A percentile compares a stretch with the other conserved stretches of the same genome.
Evolutionary conservation across 768 basidiomycete species (phyloP).

Genomic region (Tricholoma matsutake): DNA sequence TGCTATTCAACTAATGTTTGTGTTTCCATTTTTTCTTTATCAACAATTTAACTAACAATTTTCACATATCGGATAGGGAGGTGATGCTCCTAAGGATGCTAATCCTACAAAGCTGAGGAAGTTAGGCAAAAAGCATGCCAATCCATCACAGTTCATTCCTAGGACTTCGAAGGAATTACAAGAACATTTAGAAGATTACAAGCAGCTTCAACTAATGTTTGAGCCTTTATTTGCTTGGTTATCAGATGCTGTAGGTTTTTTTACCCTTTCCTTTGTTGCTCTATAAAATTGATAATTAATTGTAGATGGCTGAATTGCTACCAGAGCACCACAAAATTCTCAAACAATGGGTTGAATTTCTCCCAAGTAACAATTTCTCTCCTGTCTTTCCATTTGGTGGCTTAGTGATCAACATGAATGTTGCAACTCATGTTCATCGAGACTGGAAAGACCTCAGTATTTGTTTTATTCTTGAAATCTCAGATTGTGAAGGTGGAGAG

Average conservation of each 20-base stretch:
- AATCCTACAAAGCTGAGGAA: not conserved
- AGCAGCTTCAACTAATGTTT: not conserved
- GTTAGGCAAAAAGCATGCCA: not conserved
- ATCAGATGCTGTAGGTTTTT: not conserved
- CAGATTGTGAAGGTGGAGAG: conserved; percentile 21
- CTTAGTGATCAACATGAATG: conserved; percentile 23
- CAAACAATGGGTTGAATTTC: too few relatives aligned
- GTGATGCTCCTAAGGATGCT: not conserved
- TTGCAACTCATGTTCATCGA: conserved; percentile 18
- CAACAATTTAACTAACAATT: not conserved
- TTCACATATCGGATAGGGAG: not conserved
- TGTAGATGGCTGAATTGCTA: not conserved
- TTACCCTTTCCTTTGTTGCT: not conserved
- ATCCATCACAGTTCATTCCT: not conserved
- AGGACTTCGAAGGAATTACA: not conserved
- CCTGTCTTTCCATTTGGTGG: conserved; percentile 20
- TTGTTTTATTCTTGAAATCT: conserved; percentile 22
- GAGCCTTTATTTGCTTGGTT: not conserved
- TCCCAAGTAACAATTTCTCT: conserved; percentile 9
- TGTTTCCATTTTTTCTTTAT: not conserved
- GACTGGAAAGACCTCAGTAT: conserved; percentile 18
- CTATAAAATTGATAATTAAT: not conserved
- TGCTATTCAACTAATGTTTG: not conserved
- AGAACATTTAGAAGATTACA: not conserved
- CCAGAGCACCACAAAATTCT: too few relatives aligned